Evolutionary conservation across 164 flowering plant species (phyloP), one percentile per base, ranked within the genome.

Genomic region (Magnolia officinalis): DNA sequence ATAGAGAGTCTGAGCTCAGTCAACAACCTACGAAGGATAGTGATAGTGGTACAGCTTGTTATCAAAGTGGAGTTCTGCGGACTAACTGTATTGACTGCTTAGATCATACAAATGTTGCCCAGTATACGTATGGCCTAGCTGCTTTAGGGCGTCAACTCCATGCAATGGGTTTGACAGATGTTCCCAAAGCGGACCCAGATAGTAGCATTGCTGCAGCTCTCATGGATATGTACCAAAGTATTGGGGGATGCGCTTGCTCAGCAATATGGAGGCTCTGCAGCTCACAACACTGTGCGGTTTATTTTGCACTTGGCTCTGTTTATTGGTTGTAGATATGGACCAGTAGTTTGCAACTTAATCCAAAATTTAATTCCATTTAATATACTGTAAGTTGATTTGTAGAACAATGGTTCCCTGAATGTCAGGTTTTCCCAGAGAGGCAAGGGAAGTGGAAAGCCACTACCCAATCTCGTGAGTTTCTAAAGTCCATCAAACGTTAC

Each of bases 381-480:
- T 31, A 31, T 14, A 13, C 11, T 50, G 49, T 50, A 49, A 50
- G 23, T 70, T 70, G 72, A 45, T 52, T 13, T 31, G n/a, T 13
- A 24, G 16, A 65, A 65, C 68, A 65, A 24, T n/a, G 68, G 16
- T 72, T 6, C 67, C 18, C 13, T 73, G n/a, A 63, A 24, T 72
- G 45, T 31, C 85, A 93, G 99, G 99, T 95, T 68, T 96, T 96
- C 72, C 83, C 94, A n/a, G 99, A 96, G 86, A 92, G 95, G 87
- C 99, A 94, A 80, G 99, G 99, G 21, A 92, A 92, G 82, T 96
- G 99, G 99, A 96, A 90, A 86, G 99, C 99, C 70, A 94, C 98
- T 6, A 96, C 99, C 11, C 98, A 94, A 71, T 92, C 99, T 11
- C 86, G 92, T 78, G 99, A 94, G 78, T 90, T 96, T 86, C 84